These are phyloP conservation scores for Psilocybe cubensis DNA, from an alignment of 768 basidiomycete species.

Conservation along the genomic window DNA sequence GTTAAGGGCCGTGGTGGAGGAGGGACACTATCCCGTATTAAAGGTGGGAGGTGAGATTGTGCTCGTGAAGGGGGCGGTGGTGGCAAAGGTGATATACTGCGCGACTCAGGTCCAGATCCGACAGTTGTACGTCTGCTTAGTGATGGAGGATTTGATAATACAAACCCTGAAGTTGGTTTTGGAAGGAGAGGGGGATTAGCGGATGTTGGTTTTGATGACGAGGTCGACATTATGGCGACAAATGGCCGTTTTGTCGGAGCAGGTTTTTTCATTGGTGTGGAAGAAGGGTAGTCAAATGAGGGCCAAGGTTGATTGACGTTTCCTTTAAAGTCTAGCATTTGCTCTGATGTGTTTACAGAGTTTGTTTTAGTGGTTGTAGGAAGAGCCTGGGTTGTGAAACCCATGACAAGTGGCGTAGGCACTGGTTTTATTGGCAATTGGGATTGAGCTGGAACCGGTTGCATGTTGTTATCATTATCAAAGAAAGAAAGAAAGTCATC, in stretches of 20 bases:
- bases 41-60: constrained; percentile 19
- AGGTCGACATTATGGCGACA: constrained; percentile 34
- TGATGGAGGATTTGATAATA: constrained; percentile 20
- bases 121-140: constrained; percentile 6
- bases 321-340: not conserved
- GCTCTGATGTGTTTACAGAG: not conserved
- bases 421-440: constrained; percentile 8
- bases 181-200: constrained; percentile 20
- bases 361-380: not conserved
- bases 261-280: constrained; percentile 13
- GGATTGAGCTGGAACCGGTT: not conserved
- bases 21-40: not conserved
- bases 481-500: constrained; percentile 34
- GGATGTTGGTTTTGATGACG: constrained; percentile 21
- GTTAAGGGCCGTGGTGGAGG: constrained; percentile 27
- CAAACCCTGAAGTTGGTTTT: constrained; percentile 10
- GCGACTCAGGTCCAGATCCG: constrained; percentile 1
- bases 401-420: constrained; percentile 19
- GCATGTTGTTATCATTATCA: constrained; percentile 12
- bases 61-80: constrained; percentile 30
- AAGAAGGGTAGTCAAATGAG: constrained; percentile 23
- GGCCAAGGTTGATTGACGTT: constrained; percentile 17
- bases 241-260: constrained; percentile 17
- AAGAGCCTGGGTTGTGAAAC: not conserved
- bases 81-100: constrained; percentile 22